Evolutionary conservation across 1,284 basidiomycete genomes (phyloP).

Genomic region (Malassezia cuniculi): DNA sequence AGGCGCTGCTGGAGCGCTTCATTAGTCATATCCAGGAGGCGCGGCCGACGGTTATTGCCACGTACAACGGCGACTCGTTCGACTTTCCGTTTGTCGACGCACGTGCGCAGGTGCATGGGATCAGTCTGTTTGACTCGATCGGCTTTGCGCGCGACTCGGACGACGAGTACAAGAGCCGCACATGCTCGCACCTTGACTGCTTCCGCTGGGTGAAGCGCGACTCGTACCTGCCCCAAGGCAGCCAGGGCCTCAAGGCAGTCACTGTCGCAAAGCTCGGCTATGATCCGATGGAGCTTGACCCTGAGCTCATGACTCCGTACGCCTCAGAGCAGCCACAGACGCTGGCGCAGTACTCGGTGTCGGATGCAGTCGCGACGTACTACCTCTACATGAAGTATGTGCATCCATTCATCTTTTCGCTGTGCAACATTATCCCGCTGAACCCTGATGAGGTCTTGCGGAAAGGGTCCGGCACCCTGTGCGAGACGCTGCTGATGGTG

Average conservation of each 20-base stretch:
- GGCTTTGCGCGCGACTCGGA: conserved; percentile 84
- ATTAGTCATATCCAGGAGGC: conserved; percentile 86
- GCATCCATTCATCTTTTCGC: conserved; percentile 96
- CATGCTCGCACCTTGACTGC: conserved; percentile 97
- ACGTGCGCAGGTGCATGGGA: conserved; percentile 70
- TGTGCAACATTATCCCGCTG: conserved; percentile 98
- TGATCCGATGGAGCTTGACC: conserved; percentile 92
- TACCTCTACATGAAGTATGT: conserved; percentile 99
- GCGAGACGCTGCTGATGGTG: conserved; percentile 96
- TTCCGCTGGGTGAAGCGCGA: conserved; percentile 99
- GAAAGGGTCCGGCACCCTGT: conserved; percentile 90
- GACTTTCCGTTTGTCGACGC: conserved; percentile 97
- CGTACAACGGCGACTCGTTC: conserved; percentile 98
- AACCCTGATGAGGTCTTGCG: conserved; percentile 90
- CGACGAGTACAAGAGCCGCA: conserved; percentile 85
- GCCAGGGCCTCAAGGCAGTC: conserved; percentile 95
- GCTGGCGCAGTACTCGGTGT: conserved; percentile 95
- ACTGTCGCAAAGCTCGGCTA: conserved; percentile 95
- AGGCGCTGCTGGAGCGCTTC: conserved; percentile 57
- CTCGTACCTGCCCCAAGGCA: conserved; percentile 96
- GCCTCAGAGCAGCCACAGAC: conserved; percentile 89
- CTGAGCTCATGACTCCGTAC: conserved; percentile 99
- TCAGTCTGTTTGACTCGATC: conserved; percentile 91
- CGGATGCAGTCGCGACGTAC: conserved; percentile 97
- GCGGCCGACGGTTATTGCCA: conserved; percentile 91